These are phyloP conservation scores for Alternaria sp. DNA, from an alignment of 2,329 filamentous ascomycete genomes.

Conservation along the genomic window DNA sequence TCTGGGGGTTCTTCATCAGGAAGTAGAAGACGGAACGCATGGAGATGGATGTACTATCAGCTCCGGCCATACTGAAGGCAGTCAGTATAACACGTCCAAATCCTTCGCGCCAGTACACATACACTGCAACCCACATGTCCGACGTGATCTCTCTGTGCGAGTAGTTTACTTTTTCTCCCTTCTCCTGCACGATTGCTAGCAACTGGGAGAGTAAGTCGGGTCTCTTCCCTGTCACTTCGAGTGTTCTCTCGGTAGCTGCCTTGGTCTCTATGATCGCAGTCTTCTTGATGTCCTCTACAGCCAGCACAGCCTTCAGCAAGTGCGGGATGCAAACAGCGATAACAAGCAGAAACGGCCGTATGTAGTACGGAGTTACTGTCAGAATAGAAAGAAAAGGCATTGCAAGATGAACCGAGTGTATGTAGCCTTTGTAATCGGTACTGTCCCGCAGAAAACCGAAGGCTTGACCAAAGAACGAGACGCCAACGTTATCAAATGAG, in stretches of 20 bases:
- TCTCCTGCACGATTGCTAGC: conserved; percentile 39
- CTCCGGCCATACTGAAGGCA: conserved; percentile 43
- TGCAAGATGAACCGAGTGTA: conserved; percentile 46
- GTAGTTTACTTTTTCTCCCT: conserved; percentile 45
- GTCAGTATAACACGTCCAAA: not conserved
- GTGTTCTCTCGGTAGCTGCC: conserved; percentile 19
- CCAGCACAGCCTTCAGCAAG: conserved; percentile 35
- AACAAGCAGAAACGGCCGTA: conserved; percentile 18
- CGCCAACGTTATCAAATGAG: conserved; percentile 22
- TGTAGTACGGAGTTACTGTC: conserved; percentile 23
- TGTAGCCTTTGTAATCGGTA: conserved; percentile 32
- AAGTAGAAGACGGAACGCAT: conserved; percentile 52
- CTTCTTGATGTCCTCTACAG: conserved; percentile 26
- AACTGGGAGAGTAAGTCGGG: conserved; percentile 45
- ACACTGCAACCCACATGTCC: conserved; percentile 44
- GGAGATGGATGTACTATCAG: conserved; percentile 50
- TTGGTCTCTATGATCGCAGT: conserved; percentile 29
- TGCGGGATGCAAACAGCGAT: conserved; percentile 27
- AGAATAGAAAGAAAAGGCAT: conserved; percentile 36
- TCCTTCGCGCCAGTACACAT: conserved; percentile 19
- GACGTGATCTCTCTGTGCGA: conserved; percentile 38
- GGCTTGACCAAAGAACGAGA: conserved; percentile 28
- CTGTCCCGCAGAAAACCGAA: conserved; percentile 36
- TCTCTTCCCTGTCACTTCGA: conserved; percentile 26
- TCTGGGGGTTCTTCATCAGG: conserved; percentile 46